A percentile compares a stretch with the other conserved stretches of the same genome.
Conservation (phyloP, 441 rosid species). For the Macaranga tanarius region DNA sequence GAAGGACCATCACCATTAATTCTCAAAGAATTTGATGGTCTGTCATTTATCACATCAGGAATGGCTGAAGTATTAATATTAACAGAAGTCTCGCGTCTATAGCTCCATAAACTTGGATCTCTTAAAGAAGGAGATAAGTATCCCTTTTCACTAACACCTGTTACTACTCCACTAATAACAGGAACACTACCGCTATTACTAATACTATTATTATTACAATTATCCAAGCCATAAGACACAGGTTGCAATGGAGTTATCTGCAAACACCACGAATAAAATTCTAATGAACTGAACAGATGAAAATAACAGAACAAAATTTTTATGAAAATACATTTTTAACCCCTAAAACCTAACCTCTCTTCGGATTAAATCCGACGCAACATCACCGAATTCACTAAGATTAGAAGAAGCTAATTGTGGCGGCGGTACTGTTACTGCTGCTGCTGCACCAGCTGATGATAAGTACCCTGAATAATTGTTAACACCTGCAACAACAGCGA, state of each 20-base stretch:
- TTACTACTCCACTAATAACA: slow-evolving; percentile 24
- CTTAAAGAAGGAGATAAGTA: slow-evolving; percentile 32
- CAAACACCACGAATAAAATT: not conserved
- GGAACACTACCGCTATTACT: slow-evolving; percentile 29
- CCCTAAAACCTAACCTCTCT: slow-evolving; percentile 34
- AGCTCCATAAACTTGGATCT: slow-evolving; percentile 29
- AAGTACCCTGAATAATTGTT: slow-evolving; percentile 40
- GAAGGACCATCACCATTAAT: slow-evolving; percentile 26
- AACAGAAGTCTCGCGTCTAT: slow-evolving; percentile 31
- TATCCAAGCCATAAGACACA: slow-evolving; percentile 29
- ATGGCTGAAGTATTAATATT: slow-evolving; percentile 25
- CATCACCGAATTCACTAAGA: slow-evolving; percentile 21
- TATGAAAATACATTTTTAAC: not conserved
- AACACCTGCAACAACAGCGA: slow-evolving; percentile 28
- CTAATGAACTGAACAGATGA: not conserved
- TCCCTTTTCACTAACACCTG: slow-evolving; percentile 30
- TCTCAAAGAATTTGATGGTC: slow-evolving; percentile 36
- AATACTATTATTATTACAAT: slow-evolving; percentile 24
- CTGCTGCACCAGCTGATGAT: slow-evolving; percentile 22
- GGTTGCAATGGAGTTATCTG: slow-evolving; percentile 33
- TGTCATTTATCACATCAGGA: slow-evolving; percentile 32
- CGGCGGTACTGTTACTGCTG: slow-evolving; percentile 19
- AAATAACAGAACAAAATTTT: not conserved
- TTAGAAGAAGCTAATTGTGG: slow-evolving; percentile 20
- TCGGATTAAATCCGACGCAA: slow-evolving; percentile 33